These are phyloP conservation scores for Exobasidium cylindrosporum DNA, from an alignment of 1,284 basidiomycete genomes.

Conservation along the genomic window DNA sequence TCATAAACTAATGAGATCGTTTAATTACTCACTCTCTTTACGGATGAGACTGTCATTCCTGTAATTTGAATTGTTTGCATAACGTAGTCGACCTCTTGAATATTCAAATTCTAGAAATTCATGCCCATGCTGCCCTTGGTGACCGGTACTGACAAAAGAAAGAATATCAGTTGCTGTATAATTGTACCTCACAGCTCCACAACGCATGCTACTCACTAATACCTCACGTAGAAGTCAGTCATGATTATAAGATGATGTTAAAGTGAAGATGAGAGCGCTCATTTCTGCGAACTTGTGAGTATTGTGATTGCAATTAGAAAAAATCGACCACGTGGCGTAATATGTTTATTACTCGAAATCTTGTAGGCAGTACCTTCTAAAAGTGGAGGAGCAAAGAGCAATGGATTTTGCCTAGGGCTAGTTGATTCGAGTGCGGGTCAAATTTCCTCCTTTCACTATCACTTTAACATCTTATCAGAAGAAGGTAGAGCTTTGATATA, in stretches of 20 bases:
- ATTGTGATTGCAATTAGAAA: too few relatives aligned
- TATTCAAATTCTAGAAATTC: constrained; percentile 96
- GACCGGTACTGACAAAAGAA: constrained; percentile 48
- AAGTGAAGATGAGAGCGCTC: too few relatives aligned
- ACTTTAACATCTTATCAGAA: neutral
- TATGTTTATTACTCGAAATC: too few relatives aligned
- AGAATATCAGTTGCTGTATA: too few relatives aligned
- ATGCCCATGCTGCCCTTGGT: constrained; percentile 53
- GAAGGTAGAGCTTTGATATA: neutral
- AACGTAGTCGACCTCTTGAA: constrained; percentile 88
- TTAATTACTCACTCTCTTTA: constrained; percentile 79
- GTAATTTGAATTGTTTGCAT: constrained; percentile 99
- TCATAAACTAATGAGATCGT: neutral
- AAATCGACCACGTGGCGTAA: too few relatives aligned
- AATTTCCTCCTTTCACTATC: neutral
- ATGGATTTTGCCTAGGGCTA: too few relatives aligned
- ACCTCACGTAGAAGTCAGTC: constrained; percentile 51
- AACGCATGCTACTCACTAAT: constrained; percentile 46
- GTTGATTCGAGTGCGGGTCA: too few relatives aligned
- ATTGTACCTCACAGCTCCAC: too few relatives aligned
- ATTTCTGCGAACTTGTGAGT: too few relatives aligned
- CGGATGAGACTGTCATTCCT: constrained; percentile 93
- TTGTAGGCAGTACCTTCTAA: too few relatives aligned
- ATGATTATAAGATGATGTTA: too few relatives aligned
- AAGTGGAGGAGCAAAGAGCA: too few relatives aligned